Evolutionary conservation across 1,284 basidiomycete genomes (phyloP), one percentile per base, ranked within the genome.

Genomic region (Lentinula novae-zelandiae): DNA sequence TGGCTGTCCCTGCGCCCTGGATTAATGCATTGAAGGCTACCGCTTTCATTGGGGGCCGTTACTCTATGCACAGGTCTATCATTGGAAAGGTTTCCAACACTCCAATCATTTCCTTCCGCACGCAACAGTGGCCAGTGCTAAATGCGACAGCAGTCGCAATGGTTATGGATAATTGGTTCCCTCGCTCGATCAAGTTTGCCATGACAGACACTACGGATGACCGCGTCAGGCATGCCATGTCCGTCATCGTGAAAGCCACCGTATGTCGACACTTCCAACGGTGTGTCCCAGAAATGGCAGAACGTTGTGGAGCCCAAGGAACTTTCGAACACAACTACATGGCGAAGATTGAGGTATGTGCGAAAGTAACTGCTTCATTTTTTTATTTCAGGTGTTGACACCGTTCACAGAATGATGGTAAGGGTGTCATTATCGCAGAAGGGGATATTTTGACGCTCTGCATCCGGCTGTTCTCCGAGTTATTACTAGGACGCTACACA

Each of bases 291-390:
- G 81, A 82, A 63, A 71, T 84, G 34, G 75, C 77, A 12, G 82
- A 84, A 63, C 75, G 82, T 10, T 82, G 79, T 58, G 82, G 82
- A 53, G 82, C 82, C 3, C 82, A 84, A 70, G 82, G 82, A 10
- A 81, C 78, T 1, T 82, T 83, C 59, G 80, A 81, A 58, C 76
- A 81, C 60, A 84, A 84, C 67, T 78, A 78, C 58, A 77, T 84
- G 75, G 76, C 76, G 4, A 74, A 73, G 42, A 76, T 79, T 42
- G 81, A 83, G 73, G 81, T 82, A 58, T 52, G 75, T 15, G n/a
- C 7, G 8, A 20, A 8, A 20, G 10, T 17, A 17, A 62, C 49
- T 55, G 53, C 63, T 27, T 66, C 46, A 54, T 64, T 56, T 57
- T 52, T 54, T 55, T 65, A 33, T 62, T 34, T 15, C 50, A 39